Conservation (phyloP, 2,329 filamentous ascomycete species). For the Beauveria sp. region DNA sequence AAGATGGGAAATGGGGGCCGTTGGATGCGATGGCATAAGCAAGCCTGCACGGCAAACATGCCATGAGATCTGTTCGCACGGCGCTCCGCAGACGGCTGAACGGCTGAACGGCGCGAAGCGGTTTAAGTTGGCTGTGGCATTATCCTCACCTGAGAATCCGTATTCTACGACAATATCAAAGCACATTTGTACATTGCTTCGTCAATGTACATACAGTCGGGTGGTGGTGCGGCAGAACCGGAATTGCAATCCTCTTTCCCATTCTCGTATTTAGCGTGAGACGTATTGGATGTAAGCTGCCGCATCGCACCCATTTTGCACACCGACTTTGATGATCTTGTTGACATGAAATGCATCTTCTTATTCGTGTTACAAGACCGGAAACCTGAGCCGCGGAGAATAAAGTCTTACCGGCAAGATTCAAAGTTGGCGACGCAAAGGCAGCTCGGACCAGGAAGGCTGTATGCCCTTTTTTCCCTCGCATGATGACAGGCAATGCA, state of each 20-base stretch:
- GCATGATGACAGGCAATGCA: not conserved
- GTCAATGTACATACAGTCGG: too few species aligned
- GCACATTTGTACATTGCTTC: too few species aligned
- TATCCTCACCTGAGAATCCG: not conserved
- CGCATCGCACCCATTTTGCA: not conserved
- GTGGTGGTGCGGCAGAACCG: not conserved
- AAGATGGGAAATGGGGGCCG: not conserved
- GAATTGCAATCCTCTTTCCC: not conserved
- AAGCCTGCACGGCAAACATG: not conserved
- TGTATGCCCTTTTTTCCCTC: too few species aligned
- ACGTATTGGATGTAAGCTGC: not conserved
- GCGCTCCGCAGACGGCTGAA: not conserved
- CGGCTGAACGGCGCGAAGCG: not conserved
- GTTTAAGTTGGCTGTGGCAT: not conserved
- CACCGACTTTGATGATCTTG: not conserved
- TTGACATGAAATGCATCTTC: not conserved
- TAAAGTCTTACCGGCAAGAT: not conserved
- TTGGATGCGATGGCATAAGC: not conserved
- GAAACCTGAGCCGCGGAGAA: not conserved
- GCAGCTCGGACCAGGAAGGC: not conserved
- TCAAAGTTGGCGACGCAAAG: not conserved
- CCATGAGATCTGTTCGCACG: slow-evolving; percentile 2
- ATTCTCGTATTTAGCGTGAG: not conserved
- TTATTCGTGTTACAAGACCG: not conserved
- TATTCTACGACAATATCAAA: too few species aligned